phyloP scores from a whole-genome alignment of 169 alveolate species.

The Perkinsus marinus region DNA sequence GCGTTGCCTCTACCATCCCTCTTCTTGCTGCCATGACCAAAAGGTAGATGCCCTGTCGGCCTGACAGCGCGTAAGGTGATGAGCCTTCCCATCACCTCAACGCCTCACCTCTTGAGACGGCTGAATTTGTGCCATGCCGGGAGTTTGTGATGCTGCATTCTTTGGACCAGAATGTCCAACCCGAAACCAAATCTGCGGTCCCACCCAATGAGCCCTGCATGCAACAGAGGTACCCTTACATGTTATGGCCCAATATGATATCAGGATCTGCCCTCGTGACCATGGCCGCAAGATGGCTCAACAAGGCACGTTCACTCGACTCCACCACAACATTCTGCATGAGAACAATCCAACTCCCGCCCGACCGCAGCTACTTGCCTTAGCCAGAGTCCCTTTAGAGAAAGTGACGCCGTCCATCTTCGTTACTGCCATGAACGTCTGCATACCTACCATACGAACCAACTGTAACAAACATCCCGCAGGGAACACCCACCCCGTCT shows the following conservation, averaged over 20 bases:
- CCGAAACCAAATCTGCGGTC: neutral
- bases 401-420: neutral
- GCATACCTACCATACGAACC: neutral
- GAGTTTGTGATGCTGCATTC: slow-evolving; percentile 6
- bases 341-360: neutral
- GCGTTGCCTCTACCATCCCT: neutral
- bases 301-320: slow-evolving; percentile 4
- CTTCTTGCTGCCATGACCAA: neutral
- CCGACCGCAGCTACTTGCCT: neutral
- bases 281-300: slow-evolving; percentile 1
- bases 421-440: neutral
- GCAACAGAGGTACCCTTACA: slow-evolving; percentile 8
- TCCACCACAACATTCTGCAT: slow-evolving; percentile 6
- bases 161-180: slow-evolving; percentile 4
- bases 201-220: neutral
- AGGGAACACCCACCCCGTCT: neutral
- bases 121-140: slow-evolving; percentile 18
- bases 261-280: slow-evolving; percentile 18
- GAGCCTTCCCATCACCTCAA: neutral
- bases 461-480: neutral
- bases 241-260: slow-evolving; percentile 15
- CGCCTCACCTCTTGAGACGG: slow-evolving; percentile 3
- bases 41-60: neutral
- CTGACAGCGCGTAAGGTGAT: neutral
- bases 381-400: neutral